These are phyloP conservation scores for Funneliformis geosporum DNA, from an alignment of 192 early-diverging fungal genomes.

Conservation along the genomic window DNA sequence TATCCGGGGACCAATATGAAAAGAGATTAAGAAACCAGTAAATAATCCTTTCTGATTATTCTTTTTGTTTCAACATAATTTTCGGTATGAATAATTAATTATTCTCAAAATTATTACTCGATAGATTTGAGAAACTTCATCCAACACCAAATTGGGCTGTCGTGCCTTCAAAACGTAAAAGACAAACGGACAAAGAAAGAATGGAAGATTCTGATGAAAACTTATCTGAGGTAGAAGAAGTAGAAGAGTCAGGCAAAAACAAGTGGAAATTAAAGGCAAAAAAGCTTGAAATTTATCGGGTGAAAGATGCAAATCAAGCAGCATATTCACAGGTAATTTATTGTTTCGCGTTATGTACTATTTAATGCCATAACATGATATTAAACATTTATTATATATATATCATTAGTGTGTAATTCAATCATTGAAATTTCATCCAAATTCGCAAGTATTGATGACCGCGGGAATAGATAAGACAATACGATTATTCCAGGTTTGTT, in stretches of 20 bases:
- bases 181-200: constrained; percentile 30
- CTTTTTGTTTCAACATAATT: neutral
- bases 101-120: neutral
- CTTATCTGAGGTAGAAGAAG: constrained; percentile 47
- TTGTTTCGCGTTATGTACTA: neutral
- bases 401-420: constrained; percentile 62
- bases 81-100: constrained; percentile 4
- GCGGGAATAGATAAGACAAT: constrained; percentile 88
- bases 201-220: constrained; percentile 43
- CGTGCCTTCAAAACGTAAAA: constrained; percentile 53
- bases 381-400: neutral
- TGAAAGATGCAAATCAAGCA: constrained; percentile 79
- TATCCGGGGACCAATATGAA: constrained; percentile 84
- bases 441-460: constrained; percentile 82
- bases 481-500: constrained; percentile 72
- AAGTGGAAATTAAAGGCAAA: constrained; percentile 49
- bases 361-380: neutral
- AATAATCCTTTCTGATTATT: constrained; percentile 30
- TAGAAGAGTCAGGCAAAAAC: constrained; percentile 41
- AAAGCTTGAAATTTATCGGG: constrained; percentile 60
- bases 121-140: constrained; percentile 77
- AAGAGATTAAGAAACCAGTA: constrained; percentile 80
- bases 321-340: constrained; percentile 58
- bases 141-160: constrained; percentile 85
- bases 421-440: constrained; percentile 85